Percentiles rank a stretch among this genome's conserved stretches.
phyloP scores from a whole-genome alignment of 768 basidiomycete species.

The Arthromyces matolae region DNA sequence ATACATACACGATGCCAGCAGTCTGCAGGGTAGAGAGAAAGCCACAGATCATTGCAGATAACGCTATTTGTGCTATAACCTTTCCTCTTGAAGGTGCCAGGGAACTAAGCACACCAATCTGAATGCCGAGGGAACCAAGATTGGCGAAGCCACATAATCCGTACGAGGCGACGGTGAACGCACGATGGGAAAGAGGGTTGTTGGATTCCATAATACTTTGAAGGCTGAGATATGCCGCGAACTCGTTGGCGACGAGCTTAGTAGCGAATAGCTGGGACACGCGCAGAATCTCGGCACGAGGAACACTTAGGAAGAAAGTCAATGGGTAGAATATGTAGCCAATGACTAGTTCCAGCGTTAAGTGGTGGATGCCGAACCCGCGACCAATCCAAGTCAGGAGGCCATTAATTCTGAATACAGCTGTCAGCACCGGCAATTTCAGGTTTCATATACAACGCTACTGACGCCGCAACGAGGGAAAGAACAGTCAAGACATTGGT shows the following conservation, averaged over 20 bases:
- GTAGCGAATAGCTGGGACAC: constrained; percentile 81
- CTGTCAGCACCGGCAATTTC: neutral
- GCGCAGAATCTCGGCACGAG: constrained; percentile 72
- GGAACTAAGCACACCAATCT: constrained; percentile 50
- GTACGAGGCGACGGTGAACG: constrained; percentile 81
- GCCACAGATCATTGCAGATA: constrained; percentile 42
- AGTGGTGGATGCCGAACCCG: constrained; percentile 76
- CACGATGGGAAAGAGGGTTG: constrained; percentile 63
- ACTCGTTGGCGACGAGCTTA: constrained; percentile 87
- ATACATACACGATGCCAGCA: constrained; percentile 27
- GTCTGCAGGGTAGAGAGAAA: constrained; percentile 34
- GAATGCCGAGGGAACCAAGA: constrained; percentile 81
- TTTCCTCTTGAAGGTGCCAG: constrained; percentile 54
- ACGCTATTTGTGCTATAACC: constrained; percentile 65
- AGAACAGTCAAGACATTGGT: constrained; percentile 84
- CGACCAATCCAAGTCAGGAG: constrained; percentile 86
- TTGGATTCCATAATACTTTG: constrained; percentile 41
- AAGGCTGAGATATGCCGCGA: constrained; percentile 69
- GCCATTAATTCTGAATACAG: constrained; percentile 54
- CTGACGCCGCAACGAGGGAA: constrained; percentile 65
- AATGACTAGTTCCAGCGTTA: constrained; percentile 81
- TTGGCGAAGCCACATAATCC: constrained; percentile 92
- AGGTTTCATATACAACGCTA: constrained; percentile 2
- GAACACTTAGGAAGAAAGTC: constrained; percentile 78
- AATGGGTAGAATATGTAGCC: constrained; percentile 89